Base-by-base conservation (phyloP, 2,329 filamentous ascomycete species). In the Fusarium sororula region DNA sequence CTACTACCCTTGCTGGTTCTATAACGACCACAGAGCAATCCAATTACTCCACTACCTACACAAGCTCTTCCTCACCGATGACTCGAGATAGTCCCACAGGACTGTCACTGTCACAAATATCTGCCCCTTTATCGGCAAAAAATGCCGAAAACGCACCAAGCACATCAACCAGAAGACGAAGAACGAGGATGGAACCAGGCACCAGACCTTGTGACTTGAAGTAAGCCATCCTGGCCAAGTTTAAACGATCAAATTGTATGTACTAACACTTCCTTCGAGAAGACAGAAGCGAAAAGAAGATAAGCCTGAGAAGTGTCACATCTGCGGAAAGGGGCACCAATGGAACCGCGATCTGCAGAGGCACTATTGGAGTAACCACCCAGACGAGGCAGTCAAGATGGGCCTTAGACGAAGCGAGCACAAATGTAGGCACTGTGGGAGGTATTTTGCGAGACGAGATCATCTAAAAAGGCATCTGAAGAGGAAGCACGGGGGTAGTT, bases 171-270 rank as follows among this genome's bases (percentile, higher is more conserved):
- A n/a, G n/a, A 30, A 50, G n/a, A 44, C 53, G 42, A 39, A 59
- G 32, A 35, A 38, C 53, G 6, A 72, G 60, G 53, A 62, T 57
- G 48, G 41, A 55, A 17, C 38, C 20, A 1, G 69, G 69, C 9
- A 61, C 32, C 6, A 70, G 64, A 4, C 50, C 69, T 1, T 70
- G 70, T 50, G 70, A 72, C 68, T 20, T 66, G 20, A 73, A 50
- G 70, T 66, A 41, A 39, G 35, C 8, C 15, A 4, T n/a, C 35
- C 9, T n/a, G 10, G 6, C 18, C 13, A 22, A 4, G 5, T 26
- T 14, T 10, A 5, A 5, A 7, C 5, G 6, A 1, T 9, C 6
- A 14, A 18, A 6, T 10, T 0, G 8, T 7, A 1, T 24, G 3
- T 28, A 20, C 54, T 72, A 13, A 72, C 26, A 28, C 13, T 10